Evolutionary conservation across 495 filamentous ascomycete species (phyloP).

Genomic region (Penicillium atrosanguineum): DNA sequence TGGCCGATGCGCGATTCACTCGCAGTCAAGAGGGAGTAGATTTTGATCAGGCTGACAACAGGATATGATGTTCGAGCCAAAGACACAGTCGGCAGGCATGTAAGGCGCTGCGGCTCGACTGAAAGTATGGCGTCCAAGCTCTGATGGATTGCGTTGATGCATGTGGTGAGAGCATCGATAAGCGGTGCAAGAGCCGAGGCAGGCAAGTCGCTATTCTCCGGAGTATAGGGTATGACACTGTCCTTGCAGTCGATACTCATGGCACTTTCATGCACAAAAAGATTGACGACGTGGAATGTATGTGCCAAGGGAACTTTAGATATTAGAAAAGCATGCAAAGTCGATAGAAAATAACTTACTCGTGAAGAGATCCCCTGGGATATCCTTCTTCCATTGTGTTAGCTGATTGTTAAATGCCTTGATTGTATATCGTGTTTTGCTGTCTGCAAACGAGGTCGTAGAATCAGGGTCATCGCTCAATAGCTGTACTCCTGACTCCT

Average conservation of each 20-base stretch:
- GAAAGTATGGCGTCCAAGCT: constrained; percentile 68
- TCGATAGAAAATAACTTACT: constrained; percentile 15
- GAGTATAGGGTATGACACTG: constrained; percentile 18
- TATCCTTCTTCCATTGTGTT: constrained; percentile 59
- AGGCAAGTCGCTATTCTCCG: constrained; percentile 22
- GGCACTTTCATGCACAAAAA: constrained; percentile 87
- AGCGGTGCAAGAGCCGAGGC: constrained; percentile 57
- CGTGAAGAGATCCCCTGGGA: constrained; percentile 44
- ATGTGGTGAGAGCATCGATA: constrained; percentile 69
- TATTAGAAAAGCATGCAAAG: constrained; percentile 6
- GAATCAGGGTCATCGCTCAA: constrained; percentile 70
- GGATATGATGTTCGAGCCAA: constrained; percentile 80
- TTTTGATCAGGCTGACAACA: constrained; percentile 81
- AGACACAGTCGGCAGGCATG: constrained; percentile 70
- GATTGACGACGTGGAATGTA: constrained; percentile 51
- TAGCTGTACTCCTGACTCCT: constrained; percentile 75
- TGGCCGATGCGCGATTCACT: constrained; percentile 69
- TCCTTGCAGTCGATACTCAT: constrained; percentile 69
- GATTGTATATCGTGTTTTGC: constrained; percentile 70
- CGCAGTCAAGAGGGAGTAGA: constrained; percentile 73
- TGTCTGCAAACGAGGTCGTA: constrained; percentile 65
- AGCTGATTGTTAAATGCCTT: constrained; percentile 75
- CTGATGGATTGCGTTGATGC: constrained; percentile 68
- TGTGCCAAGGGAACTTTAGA: constrained; percentile 26
- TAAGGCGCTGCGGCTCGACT: constrained; percentile 59